Evolutionary conservation across 176 grass and related monocot species (phyloP), one percentile per base, ranked within the genome.

Genomic region (Panicum miliaceum): DNA sequence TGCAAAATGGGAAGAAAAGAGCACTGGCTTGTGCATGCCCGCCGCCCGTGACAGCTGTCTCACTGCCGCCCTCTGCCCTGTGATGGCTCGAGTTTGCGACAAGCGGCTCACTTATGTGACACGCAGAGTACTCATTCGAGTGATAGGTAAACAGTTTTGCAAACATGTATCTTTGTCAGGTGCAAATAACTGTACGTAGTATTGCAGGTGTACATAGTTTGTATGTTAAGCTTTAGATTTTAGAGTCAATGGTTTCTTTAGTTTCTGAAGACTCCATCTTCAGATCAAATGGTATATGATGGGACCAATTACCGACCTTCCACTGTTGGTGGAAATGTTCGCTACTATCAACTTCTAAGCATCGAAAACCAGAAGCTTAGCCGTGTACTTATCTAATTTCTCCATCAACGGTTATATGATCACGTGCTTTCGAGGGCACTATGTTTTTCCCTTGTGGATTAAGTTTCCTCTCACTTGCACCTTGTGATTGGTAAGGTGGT

Each of bases 201-300:
- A 4, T 54, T 45, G 68, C 50, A 4, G 42, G 10, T 90, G 88
- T 86, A 83, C 47, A 86, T 90, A 83, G 82, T 22, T 57, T 89
- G 87, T 80, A 82, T 64, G 37, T 15, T 63, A 15, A 22, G 12
- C 0, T 9, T 20, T 73, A 63, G 66, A 46, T 73, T 32, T 46
- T 64, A 72, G 65, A 29, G 10, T 48, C 23, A 47, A 37, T n/a
- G 34, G 12, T 71, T 41, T 23, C 16, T 82, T 12, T 64, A 34
- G 73, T 58, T 40, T 38, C 12, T 58, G 37, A 38, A 76, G 45
- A 64, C 73, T 59, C 7, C 58, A 59, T 32, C 11, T 78, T 75
- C 50, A 58, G 36, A 57, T 22, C 37, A 10, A 77, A 47, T 60
- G 62, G 62, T 22, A 22, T 48, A 52, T 12, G 18, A 45, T 47